These are phyloP conservation scores for Prosopis cineraria DNA, from an alignment of 306 rosid species.

Conservation along the genomic window DNA sequence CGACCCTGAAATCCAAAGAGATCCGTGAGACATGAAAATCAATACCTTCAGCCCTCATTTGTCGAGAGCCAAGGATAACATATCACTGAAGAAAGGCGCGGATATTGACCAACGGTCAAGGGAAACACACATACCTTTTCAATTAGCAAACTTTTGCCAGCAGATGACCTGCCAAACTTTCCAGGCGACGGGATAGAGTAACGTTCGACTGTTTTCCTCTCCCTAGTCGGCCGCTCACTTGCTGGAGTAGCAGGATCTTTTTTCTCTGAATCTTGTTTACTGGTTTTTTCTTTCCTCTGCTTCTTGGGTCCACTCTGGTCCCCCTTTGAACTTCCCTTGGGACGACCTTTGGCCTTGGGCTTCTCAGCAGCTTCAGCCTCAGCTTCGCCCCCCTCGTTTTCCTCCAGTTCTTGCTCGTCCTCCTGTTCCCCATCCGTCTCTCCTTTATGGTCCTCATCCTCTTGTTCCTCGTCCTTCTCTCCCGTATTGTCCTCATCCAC, in stretches of 20 bases:
- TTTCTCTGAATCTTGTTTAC: constrained; percentile 8
- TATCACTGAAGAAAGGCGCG: not conserved
- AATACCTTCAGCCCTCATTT: not conserved
- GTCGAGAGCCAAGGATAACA: not conserved
- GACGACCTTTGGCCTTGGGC: constrained; percentile 28
- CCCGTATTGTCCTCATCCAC: not conserved
- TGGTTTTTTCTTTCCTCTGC: constrained; percentile 25
- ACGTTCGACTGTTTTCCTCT: constrained; percentile 84
- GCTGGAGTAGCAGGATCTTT: constrained; percentile 56
- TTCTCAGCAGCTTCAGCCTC: constrained; percentile 35
- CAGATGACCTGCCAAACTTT: constrained; percentile 53
- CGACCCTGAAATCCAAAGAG: constrained; percentile 65
- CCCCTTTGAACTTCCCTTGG: constrained; percentile 29
- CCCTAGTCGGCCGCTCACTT: constrained; percentile 84
- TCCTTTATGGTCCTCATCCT: not conserved
- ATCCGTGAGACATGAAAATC: constrained; percentile 18
- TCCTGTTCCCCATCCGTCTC: constrained; percentile 11
- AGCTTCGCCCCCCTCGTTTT: constrained; percentile 31
- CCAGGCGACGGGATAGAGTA: constrained; percentile 59
- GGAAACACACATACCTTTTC: constrained; percentile 60
- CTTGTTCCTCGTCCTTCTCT: constrained; percentile 22
- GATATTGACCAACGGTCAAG: not conserved
- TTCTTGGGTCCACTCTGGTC: constrained; percentile 30
- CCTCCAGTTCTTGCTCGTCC: constrained; percentile 15
- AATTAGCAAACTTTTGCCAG: constrained; percentile 58